phyloP scores from a whole-genome alignment of 208 protist species.

The Trypanosoma vivax region DNA sequence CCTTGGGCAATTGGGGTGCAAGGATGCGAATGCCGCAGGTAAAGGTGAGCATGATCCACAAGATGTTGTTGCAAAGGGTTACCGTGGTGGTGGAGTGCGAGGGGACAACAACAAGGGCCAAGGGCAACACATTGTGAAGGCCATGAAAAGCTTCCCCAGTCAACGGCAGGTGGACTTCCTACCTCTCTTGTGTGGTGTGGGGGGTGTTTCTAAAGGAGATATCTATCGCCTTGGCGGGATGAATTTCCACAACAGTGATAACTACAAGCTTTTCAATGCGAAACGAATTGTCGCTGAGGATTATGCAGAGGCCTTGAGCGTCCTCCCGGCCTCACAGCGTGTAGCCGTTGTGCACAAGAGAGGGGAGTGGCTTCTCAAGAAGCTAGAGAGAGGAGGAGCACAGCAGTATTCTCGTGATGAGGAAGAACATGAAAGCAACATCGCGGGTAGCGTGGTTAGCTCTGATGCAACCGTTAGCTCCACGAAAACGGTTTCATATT shows the following conservation, averaged over 20 bases:
- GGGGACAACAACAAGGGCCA: too few relatives aligned
- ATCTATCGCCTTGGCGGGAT: slow-evolving; percentile 23
- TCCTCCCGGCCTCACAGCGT: slow-evolving; percentile 14
- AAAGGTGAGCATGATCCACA: too few relatives aligned
- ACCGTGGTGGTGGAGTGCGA: too few relatives aligned
- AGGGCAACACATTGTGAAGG: not conserved
- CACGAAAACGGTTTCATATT: too few relatives aligned
- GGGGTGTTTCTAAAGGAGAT: slow-evolving; percentile 26
- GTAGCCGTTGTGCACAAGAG: slow-evolving; percentile 22
- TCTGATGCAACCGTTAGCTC: too few relatives aligned
- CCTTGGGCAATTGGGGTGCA: not conserved
- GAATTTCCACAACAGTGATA: slow-evolving; percentile 34
- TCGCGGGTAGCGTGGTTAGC: too few relatives aligned
- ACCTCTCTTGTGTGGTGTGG: slow-evolving; percentile 33
- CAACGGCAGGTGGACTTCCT: not conserved
- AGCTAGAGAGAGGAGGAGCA: not conserved
- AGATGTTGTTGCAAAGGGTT: too few relatives aligned
- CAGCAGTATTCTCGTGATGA: too few relatives aligned
- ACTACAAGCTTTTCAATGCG: slow-evolving; percentile 32
- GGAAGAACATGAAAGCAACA: too few relatives aligned
- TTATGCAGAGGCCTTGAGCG: slow-evolving; percentile 10
- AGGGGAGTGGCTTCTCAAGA: not conserved
- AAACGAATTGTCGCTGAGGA: slow-evolving; percentile 5
- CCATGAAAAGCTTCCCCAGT: not conserved
- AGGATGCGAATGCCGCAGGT: not conserved